Evolutionary conservation across 2,329 filamentous ascomycete species (phyloP).

Genomic region (Zasmidium angulare): DNA sequence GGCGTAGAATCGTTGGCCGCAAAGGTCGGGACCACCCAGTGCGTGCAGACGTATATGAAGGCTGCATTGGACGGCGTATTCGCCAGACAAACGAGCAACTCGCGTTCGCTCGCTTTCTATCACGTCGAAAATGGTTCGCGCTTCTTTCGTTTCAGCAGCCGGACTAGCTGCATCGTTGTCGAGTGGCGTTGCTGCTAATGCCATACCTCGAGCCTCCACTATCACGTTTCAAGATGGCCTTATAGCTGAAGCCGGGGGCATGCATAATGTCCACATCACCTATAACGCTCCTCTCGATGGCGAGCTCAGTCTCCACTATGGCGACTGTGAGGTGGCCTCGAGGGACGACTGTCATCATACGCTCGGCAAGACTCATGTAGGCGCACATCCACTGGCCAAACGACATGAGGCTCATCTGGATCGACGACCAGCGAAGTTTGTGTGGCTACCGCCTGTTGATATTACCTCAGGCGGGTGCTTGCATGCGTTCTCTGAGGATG

Average conservation of each 20-base stretch:
- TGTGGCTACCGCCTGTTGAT: constrained; percentile 49
- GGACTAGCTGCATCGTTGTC: constrained; percentile 16
- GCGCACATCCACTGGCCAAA: constrained; percentile 31
- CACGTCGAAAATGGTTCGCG: constrained; percentile 14
- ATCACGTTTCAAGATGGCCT: constrained; percentile 28
- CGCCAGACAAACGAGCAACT: no score
- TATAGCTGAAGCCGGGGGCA: constrained; percentile 31
- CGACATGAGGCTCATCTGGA: constrained; percentile 28
- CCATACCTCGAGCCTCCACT: constrained; percentile 16
- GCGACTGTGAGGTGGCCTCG: constrained; percentile 41
- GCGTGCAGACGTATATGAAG: not conserved
- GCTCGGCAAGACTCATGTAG: constrained; percentile 43
- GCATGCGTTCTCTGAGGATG: constrained; percentile 44
- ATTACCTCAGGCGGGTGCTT: constrained; percentile 42
- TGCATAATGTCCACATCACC: constrained; percentile 52
- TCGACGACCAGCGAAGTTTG: constrained; percentile 46
- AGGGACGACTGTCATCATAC: constrained; percentile 44
- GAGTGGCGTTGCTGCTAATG: constrained; percentile 9
- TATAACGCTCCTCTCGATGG: constrained; percentile 47
- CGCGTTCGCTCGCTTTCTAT: not conserved
- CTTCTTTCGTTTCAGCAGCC: constrained; percentile 12
- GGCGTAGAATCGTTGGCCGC: not conserved
- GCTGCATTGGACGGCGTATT: no score
- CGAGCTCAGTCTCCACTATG: constrained; percentile 47
- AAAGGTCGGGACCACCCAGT: not conserved